Base-by-base conservation (phyloP, 2,329 filamentous ascomycete species). In the Xylaria sp. region DNA sequence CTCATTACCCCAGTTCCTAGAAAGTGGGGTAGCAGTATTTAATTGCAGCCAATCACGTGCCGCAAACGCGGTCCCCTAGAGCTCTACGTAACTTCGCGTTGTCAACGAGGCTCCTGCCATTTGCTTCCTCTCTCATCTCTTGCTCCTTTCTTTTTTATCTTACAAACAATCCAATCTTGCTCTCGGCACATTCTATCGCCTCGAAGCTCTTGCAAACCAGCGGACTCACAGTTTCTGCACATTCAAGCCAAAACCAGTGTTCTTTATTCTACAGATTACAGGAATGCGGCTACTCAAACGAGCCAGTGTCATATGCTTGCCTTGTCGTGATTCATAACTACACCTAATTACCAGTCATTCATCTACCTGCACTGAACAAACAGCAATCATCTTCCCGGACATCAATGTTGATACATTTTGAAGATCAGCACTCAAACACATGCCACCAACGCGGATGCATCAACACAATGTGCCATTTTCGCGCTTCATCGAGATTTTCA, bases 1-100 rank as follows among this genome's bases (percentile, higher is more conserved):
- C 34, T 53, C 58, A 64, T n/a, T 66, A 72, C 68, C 70, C 68
- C 70, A 48, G 72, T 60, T 69, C 63, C 43, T 58, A 25, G 18
- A 62, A 69, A 56, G 68, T 70, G 68, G 67, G 55, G 52, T 34
- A 36, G 12, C 41, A 3, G 45, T 13, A 34, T 10, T 18, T 7
- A 45, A 9, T 15, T n/a, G 15, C 10, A 45, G 39, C 65, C 65
- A 70, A 70, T 68, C 61, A 68, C 3, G n/a, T 20, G 52, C 46
- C 5, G 36, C 3, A 18, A 45, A 70, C 68, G 68, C 68, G 68
- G 65, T 64, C 45, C 4, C 4, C 15, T 23, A n/a, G 34, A 13
- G n/a, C 45, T 43, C 43, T 63, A 56, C 30, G 30, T 52, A 52
- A 60, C 60, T 52, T 55, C 61, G 67, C 63, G 58, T 57, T 58